Percentiles rank a stretch among this genome's conserved stretches.
Conservation (phyloP, 2,329 filamentous ascomycete genomes). For the Paecilomyces niveus region DNA sequence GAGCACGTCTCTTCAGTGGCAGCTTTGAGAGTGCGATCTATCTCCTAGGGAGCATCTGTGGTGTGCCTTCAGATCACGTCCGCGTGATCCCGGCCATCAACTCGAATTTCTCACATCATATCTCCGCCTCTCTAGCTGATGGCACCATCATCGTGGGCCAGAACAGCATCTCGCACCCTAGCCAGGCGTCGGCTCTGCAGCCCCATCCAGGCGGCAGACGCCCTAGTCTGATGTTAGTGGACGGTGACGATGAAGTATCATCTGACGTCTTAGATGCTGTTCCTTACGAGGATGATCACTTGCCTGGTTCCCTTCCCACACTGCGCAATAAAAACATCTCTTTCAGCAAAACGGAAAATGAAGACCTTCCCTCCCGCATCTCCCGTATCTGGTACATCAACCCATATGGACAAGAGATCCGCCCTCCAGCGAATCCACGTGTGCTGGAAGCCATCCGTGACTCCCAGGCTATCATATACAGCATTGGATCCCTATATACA, state of each 20-base stretch:
- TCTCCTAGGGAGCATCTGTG: constrained; percentile 76
- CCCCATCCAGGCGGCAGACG: constrained; percentile 21
- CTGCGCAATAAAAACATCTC: constrained; percentile 73
- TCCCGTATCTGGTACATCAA: constrained; percentile 94
- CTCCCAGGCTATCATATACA: constrained; percentile 71
- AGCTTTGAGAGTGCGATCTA: constrained; percentile 92
- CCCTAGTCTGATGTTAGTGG: constrained; percentile 29
- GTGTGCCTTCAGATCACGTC: constrained; percentile 64
- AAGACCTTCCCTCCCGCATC: constrained; percentile 73
- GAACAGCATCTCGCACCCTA: constrained; percentile 85
- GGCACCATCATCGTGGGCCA: constrained; percentile 79
- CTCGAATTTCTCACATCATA: constrained; percentile 92
- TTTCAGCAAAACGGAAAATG: constrained; percentile 73
- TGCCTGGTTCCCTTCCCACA: constrained; percentile 63
- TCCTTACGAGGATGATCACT: constrained; percentile 40
- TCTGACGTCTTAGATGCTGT: constrained; percentile 24
- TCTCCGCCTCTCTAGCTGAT: constrained; percentile 72
- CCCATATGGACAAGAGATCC: constrained; percentile 94
- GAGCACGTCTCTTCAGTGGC: constrained; percentile 82
- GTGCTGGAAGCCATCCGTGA: constrained; percentile 61
- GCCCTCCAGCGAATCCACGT: constrained; percentile 72
- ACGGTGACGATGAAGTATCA: constrained; percentile 21
- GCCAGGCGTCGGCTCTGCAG: constrained; percentile 51
- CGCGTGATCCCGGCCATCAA: constrained; percentile 85
- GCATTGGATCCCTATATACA: constrained; percentile 90